Percentiles rank a stretch among this genome's conserved stretches.
These are phyloP conservation scores for Thermothelomyces thermophilus DNA, from an alignment of 2,329 filamentous ascomycete species.

Conservation along the genomic window DNA sequence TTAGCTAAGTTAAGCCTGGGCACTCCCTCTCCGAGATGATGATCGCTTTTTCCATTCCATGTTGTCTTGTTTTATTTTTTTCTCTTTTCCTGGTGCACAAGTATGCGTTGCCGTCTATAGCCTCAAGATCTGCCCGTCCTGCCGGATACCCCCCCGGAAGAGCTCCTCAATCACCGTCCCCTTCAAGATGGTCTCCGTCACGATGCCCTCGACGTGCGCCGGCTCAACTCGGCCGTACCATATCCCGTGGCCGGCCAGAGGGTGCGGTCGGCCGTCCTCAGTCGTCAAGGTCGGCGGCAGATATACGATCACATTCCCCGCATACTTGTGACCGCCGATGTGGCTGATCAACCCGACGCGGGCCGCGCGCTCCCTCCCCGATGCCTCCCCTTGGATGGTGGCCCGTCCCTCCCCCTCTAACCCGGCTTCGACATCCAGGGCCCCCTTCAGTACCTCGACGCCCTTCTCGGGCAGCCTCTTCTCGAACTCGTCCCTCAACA, in stretches of 20 bases:
- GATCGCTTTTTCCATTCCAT: too few relatives aligned
- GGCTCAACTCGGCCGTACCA: constrained; percentile 80
- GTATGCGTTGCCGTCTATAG: constrained; percentile 28
- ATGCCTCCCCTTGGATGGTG: constrained; percentile 13
- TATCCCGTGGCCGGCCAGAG: constrained; percentile 63
- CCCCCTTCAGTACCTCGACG: constrained; percentile 41
- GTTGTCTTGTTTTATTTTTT: too few relatives aligned
- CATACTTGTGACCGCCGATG: constrained; percentile 79
- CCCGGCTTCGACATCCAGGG: constrained; percentile 37
- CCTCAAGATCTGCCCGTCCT: constrained; percentile 46
- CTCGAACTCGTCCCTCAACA: constrained; percentile 66
- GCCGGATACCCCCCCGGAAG: constrained; percentile 63
- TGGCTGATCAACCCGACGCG: constrained; percentile 68
- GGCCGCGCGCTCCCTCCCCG: constrained; percentile 36
- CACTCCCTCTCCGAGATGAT: too few relatives aligned
- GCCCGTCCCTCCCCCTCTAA: constrained; percentile 20
- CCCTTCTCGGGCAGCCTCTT: constrained; percentile 46
- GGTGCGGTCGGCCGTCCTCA: constrained; percentile 40
- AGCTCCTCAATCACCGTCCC: constrained; percentile 64
- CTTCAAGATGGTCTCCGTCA: constrained; percentile 60
- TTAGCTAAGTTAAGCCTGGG: too few relatives aligned
- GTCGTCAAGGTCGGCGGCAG: constrained; percentile 51
- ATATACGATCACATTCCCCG: constrained; percentile 78
- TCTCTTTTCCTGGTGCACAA: too few relatives aligned
- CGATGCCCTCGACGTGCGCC: constrained; percentile 67